Base-by-base conservation (phyloP, 179 eudicot species). In the Carnegiea gigantea region DNA sequence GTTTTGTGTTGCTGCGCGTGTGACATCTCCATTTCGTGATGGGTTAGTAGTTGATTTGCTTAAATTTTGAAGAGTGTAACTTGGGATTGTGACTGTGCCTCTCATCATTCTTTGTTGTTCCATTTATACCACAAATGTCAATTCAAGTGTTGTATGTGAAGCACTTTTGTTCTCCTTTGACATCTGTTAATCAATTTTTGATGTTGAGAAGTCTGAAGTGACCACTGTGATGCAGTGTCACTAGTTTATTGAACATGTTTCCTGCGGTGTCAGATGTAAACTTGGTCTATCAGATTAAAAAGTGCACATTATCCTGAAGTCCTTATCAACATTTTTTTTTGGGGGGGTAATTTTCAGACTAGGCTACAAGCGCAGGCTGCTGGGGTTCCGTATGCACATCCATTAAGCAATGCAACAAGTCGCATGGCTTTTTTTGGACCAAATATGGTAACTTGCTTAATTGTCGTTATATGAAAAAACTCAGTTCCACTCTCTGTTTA, bases 301-400 rank as follows among this genome's bases (percentile, higher is more conserved):
- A 68, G 48, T 24, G 77, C 10, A 70, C 23, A 40, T 40, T 17
- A 70, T 51, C 14, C 49, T 79, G 13, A 73, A 57, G 24, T 46
- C 44, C 24, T 24, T 20, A 38, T 36, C 21, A 33, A 33, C 48
- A 17, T 60, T 44, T 57, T 17, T 24, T 46, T 70, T 72, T 1
- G 36, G 36, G 36, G 36, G 36, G 62, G 40, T 73, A 87, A 81
- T 79, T 79, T 72, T 60, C 92, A 96, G 99, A 96, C 99, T 78
- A 94, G 99, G 84, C 83, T 96, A 91, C 99, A 96, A 87, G 97
- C 97, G 74, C 99, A 96, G 84, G 99, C 99, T 70, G 99, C 99
- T 17, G 99, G 99, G 85, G 92, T 87, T 82, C 87, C 88, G 49
- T 91, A 96, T 78, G 88, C 95, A 11, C 97, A 96, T 86, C 99